Conservation (phyloP, 768 basidiomycete genomes). For the Suillus clintonianus region DNA sequence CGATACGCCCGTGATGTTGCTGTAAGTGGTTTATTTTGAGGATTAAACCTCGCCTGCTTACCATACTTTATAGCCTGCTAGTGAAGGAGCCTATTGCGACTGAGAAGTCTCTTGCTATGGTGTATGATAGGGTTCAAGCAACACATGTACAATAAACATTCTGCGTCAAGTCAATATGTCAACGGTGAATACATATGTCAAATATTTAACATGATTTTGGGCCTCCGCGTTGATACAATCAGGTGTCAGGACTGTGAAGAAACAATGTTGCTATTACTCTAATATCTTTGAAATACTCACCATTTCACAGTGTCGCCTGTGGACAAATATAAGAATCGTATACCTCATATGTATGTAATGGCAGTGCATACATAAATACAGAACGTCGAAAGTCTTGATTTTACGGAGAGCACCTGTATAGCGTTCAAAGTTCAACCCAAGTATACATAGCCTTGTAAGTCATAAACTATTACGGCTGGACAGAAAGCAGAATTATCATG, state of each 20-base stretch:
- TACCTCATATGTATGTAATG: no score
- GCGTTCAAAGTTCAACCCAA: neutral
- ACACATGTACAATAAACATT: neutral
- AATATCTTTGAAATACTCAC: neutral
- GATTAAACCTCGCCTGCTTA: neutral
- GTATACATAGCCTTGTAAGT: neutral
- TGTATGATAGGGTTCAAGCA: neutral
- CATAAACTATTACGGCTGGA: neutral
- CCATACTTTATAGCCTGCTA: slow-evolving; percentile 62
- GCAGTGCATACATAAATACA: no score
- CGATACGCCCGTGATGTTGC: slow-evolving; percentile 87
- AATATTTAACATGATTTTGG: neutral
- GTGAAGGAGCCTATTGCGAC: slow-evolving; percentile 81
- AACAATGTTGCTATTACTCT: neutral
- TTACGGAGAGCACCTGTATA: no score
- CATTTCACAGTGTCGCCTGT: no score
- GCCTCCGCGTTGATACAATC: neutral
- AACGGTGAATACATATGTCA: neutral
- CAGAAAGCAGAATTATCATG: neutral
- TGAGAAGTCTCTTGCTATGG: slow-evolving; percentile 32
- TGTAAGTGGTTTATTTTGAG: slow-evolving; percentile 49
- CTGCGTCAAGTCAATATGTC: neutral
- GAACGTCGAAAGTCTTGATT: no score
- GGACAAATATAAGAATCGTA: no score
- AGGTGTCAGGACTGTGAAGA: neutral